phyloP scores from a whole-genome alignment of 163 green algal species.

The Smithsoniella earleae region DNA sequence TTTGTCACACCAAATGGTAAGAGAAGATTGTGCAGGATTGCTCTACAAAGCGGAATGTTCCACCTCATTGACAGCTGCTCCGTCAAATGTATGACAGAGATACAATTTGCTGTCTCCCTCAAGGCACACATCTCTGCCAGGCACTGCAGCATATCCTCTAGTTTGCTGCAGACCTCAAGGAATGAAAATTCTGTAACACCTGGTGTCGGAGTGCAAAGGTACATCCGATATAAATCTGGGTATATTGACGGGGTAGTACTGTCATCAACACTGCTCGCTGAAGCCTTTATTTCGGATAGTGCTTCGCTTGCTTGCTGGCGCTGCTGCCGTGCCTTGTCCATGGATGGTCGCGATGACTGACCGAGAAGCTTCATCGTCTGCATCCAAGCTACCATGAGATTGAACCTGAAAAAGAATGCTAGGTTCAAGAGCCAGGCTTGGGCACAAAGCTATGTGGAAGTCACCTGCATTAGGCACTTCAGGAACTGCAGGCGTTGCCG shows the following conservation, averaged over 20 bases:
- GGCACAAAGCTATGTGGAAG: no score
- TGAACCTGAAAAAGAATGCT: neutral
- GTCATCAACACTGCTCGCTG: neutral
- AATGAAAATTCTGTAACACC: neutral
- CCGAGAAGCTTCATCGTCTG: neutral
- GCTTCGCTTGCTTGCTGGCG: neutral
- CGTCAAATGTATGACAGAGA: neutral
- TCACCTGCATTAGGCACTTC: no score
- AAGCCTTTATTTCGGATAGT: neutral
- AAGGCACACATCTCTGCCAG: neutral
- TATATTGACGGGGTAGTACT: neutral
- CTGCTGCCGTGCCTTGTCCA: neutral
- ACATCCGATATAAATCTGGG: conserved; percentile 9
- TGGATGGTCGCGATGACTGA: neutral
- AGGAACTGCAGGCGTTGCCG: no score
- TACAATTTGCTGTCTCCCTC: neutral
- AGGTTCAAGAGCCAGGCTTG: no score
- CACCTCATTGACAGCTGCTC: neutral
- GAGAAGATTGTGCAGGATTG: neutral
- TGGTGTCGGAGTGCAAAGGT: neutral
- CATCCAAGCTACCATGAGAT: neutral
- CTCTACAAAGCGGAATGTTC: neutral
- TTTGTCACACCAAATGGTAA: neutral
- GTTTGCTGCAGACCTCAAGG: neutral
- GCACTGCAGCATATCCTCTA: neutral